Evolutionary conservation across 345 rosid species (phyloP).

Genomic region (Murraya paniculata): DNA sequence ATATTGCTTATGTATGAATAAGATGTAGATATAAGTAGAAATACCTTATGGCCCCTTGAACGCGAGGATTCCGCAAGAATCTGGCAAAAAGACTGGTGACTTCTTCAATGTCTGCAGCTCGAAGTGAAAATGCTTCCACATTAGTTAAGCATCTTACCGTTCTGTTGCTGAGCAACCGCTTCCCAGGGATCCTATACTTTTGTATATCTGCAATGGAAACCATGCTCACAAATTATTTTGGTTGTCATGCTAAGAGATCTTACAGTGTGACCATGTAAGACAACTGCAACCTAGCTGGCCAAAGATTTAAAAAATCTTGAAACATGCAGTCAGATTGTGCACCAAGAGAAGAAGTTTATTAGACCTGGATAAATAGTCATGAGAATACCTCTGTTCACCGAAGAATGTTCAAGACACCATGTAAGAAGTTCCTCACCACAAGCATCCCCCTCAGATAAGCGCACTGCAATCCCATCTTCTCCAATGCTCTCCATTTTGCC

Average conservation of each 20-base stretch:
- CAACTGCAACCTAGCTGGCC: background rate
- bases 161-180: conserved; percentile 52
- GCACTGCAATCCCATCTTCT: conserved; percentile 42
- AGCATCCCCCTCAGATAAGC: conserved; percentile 67
- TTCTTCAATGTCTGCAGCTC: conserved; percentile 79
- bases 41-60: conserved; percentile 87
- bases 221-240: background rate
- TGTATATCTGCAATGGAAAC: conserved; percentile 46
- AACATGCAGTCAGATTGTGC: background rate
- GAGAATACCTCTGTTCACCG: conserved; percentile 49
- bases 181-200: conserved; percentile 43
- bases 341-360: background rate
- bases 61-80: conserved; percentile 57
- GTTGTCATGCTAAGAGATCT: conserved; percentile 10
- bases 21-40: background rate
- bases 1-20: background rate
- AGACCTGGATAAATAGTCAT: background rate
- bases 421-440: conserved; percentile 91
- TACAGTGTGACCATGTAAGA: background rate
- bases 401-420: conserved; percentile 86
- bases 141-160: conserved; percentile 63
- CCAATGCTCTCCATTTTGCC: conserved; percentile 74
- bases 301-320: background rate
- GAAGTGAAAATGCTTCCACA: conserved; percentile 82
- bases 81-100: conserved; percentile 67